Percentiles rank a stretch among this genome's conserved stretches.
These are phyloP conservation scores for Coemansia sp. DNA, from an alignment of 192 early-diverging fungal genomes.

Conservation along the genomic window DNA sequence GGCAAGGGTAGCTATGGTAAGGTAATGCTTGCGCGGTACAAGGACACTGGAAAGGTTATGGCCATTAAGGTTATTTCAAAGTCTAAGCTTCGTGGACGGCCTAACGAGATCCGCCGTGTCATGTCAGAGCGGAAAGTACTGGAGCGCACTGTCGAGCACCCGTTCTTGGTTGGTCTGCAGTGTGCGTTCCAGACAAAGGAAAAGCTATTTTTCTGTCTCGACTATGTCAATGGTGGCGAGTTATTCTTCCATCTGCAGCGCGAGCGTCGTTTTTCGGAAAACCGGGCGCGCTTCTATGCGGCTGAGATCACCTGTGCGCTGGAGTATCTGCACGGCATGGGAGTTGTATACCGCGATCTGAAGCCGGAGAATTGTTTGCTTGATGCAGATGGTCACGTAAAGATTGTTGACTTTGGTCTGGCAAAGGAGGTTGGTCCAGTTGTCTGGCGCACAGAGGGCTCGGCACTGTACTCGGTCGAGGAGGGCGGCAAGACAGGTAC, in stretches of 20 bases:
- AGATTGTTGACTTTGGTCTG: constrained; percentile 96
- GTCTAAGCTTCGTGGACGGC: constrained; percentile 63
- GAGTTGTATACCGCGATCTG: constrained; percentile 84
- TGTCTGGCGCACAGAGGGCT: constrained; percentile 78
- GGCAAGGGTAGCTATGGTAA: constrained; percentile 78
- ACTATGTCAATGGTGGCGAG: constrained; percentile 78
- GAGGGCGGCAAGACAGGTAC: constrained; percentile 66
- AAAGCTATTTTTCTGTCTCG: constrained; percentile 71
- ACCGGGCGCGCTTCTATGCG: constrained; percentile 62
- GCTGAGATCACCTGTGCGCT: constrained; percentile 58
- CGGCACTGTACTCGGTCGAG: constrained; percentile 50
- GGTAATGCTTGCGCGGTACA: constrained; percentile 72
- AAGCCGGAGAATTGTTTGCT: constrained; percentile 87
- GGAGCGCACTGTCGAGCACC: constrained; percentile 53
- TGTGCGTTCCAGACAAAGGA: constrained; percentile 74
- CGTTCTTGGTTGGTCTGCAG: constrained; percentile 71
- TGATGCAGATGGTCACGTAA: constrained; percentile 72
- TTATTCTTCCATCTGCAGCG: constrained; percentile 72
- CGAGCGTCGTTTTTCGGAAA: constrained; percentile 63
- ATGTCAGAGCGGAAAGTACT: constrained; percentile 68
- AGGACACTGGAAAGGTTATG: constrained; percentile 64
- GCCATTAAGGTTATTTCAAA: constrained; percentile 78
- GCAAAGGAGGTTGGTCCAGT: constrained; percentile 70
- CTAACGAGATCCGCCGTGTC: constrained; percentile 62
- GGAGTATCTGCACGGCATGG: constrained; percentile 84